Percentiles rank a stretch among this genome's conserved stretches.
These are phyloP conservation scores for Populus pruinosa DNA, from an alignment of 345 rosid species.

Conservation along the genomic window DNA sequence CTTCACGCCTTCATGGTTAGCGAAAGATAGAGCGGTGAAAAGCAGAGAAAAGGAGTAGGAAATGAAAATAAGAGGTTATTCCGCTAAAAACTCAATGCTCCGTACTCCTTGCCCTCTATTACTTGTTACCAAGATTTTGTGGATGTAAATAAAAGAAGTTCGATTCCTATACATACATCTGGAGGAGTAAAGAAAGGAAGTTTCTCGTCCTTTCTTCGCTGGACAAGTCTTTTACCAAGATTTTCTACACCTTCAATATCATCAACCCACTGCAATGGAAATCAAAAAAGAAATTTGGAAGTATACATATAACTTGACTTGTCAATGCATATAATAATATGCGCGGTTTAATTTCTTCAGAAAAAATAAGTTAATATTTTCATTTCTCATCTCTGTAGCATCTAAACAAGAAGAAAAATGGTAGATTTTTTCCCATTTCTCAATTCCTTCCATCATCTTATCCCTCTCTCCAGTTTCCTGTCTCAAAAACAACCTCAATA, in stretches of 20 bases:
- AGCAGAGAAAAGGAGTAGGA: neutral
- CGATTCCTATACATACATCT: slow-evolving; percentile 37
- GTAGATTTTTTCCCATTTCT: neutral
- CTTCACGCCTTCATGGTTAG: neutral
- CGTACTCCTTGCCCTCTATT: too few species aligned
- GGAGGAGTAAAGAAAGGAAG: slow-evolving; percentile 78
- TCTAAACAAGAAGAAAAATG: neutral
- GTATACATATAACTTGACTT: neutral
- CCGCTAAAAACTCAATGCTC: too few species aligned
- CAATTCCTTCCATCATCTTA: neutral
- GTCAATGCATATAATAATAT: too few species aligned
- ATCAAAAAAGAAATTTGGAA: neutral
- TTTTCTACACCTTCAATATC: slow-evolving; percentile 76
- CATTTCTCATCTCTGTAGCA: neutral
- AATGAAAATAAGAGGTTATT: too few species aligned
- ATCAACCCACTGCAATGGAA: slow-evolving; percentile 64
- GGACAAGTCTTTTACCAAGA: slow-evolving; percentile 65
- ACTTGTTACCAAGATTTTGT: too few species aligned
- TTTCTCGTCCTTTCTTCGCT: slow-evolving; percentile 45
- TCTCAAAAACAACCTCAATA: neutral
- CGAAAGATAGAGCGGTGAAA: neutral
- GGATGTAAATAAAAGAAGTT: neutral
- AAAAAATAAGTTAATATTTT: too few species aligned
- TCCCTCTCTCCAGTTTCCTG: neutral
- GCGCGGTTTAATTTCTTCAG: neutral